Conservation (phyloP, 2,329 filamentous ascomycete genomes). For the Pseudogymnoascus sp. region DNA sequence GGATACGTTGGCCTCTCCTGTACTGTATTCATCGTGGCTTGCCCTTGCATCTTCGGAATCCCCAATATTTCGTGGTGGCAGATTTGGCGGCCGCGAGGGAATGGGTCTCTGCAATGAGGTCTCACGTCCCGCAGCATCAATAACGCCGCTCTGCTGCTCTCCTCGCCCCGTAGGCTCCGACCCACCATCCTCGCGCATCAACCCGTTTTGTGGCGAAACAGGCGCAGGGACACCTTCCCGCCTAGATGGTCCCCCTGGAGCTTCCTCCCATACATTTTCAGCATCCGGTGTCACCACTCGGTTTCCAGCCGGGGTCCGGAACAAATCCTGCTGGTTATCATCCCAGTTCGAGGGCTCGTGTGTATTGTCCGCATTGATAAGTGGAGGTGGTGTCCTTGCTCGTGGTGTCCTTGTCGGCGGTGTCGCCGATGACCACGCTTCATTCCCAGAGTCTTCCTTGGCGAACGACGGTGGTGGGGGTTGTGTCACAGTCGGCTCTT, state of each 20-base stretch:
- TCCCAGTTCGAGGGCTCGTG: slow-evolving; percentile 28
- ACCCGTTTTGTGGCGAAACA: background rate
- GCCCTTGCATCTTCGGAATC: slow-evolving; percentile 19
- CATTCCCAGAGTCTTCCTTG: slow-evolving; percentile 23
- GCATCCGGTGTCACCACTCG: slow-evolving; percentile 21
- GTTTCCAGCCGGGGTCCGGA: slow-evolving; percentile 17
- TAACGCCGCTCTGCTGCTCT: slow-evolving; percentile 3
- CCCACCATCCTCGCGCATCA: background rate
- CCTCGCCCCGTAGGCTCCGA: background rate
- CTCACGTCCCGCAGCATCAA: background rate
- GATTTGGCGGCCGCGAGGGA: background rate
- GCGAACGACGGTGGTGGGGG: slow-evolving; percentile 16
- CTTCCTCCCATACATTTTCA: slow-evolving; percentile 26
- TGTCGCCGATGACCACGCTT: slow-evolving; percentile 21
- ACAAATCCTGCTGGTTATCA: slow-evolving; percentile 20
- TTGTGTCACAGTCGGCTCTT: slow-evolving; percentile 15
- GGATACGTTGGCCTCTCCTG: slow-evolving; percentile 16
- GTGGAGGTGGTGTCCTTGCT: slow-evolving; percentile 14
- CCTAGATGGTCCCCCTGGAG: slow-evolving; percentile 12
- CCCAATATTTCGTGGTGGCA: slow-evolving; percentile 14
- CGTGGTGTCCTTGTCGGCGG: slow-evolving; percentile 15
- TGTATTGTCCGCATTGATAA: slow-evolving; percentile 23
- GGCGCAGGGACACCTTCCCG: background rate
- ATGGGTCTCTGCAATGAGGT: background rate
- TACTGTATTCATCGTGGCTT: slow-evolving; percentile 21